Evolutionary conservation across 1,139 yeast species (phyloP).

Genomic region (Lipomyces yarrowii): DNA sequence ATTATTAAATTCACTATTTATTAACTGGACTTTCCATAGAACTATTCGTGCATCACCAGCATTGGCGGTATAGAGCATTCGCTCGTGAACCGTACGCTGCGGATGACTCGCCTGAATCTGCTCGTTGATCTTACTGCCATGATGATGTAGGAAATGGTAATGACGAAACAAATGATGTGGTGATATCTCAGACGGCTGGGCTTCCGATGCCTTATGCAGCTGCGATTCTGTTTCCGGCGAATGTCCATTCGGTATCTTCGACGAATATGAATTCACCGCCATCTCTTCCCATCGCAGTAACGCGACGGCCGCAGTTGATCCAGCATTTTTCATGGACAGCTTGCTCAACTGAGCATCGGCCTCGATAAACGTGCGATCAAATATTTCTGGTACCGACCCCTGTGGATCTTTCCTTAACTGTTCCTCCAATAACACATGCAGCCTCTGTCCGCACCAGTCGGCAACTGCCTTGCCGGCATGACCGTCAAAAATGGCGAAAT

Average conservation of each 20-base stretch:
- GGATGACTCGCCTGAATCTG: not conserved
- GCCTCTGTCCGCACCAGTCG: slow-evolving; percentile 89
- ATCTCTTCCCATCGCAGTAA: slow-evolving; percentile 79
- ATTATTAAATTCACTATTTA: not conserved
- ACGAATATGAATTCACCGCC: not conserved
- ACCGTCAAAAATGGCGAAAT: slow-evolving; percentile 95
- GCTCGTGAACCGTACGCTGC: slow-evolving; percentile 29
- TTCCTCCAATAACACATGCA: slow-evolving; percentile 67
- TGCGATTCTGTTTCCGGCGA: not conserved
- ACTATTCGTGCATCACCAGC: slow-evolving; percentile 94
- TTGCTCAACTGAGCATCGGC: slow-evolving; percentile 73
- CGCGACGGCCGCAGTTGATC: slow-evolving; percentile 96
- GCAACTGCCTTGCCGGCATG: slow-evolving; percentile 96
- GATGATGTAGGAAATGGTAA: slow-evolving; percentile 21
- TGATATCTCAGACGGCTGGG: not conserved
- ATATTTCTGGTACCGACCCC: slow-evolving; percentile 39
- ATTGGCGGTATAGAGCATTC: slow-evolving; percentile 89
- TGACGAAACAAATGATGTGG: slow-evolving; percentile 21
- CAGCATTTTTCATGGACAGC: slow-evolving; percentile 61
- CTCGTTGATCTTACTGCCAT: slow-evolving; percentile 7
- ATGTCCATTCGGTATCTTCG: not conserved
- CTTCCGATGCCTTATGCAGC: slow-evolving; percentile 2
- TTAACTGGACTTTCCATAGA: slow-evolving; percentile 45
- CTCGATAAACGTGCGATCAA: slow-evolving; percentile 55
- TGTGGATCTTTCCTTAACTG: slow-evolving; percentile 47